Evolutionary conservation across 176 grass and related monocot genomes (phyloP).

Genomic region (Chrysopogon serrulatus): DNA sequence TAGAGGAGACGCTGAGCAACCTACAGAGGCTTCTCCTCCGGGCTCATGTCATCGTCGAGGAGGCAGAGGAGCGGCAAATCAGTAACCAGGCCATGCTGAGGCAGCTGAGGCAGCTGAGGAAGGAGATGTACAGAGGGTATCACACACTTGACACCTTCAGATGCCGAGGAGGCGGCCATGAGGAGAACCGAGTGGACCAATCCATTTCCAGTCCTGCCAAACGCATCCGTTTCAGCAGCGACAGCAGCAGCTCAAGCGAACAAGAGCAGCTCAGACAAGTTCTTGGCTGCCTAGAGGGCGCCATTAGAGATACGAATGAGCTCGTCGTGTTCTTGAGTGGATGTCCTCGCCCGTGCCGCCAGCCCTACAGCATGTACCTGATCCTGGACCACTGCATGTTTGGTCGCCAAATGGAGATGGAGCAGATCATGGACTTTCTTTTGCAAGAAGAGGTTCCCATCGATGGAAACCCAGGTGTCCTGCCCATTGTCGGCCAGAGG

Average conservation of each 20-base stretch:
- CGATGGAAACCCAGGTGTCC: neutral
- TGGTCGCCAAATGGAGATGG: neutral
- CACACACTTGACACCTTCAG: neutral
- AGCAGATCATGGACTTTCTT: neutral
- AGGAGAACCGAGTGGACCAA: no score
- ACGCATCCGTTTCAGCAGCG: no score
- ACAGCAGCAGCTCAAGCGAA: no score
- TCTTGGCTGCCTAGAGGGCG: no score
- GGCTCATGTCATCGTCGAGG: neutral
- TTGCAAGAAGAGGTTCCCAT: no score
- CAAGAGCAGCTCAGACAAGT: no score
- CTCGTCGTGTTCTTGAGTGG: no score
- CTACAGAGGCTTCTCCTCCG: neutral
- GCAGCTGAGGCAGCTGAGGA: neutral
- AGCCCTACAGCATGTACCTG: neutral
- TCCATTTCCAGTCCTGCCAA: no score
- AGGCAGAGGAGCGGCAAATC: neutral
- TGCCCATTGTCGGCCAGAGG: neutral
- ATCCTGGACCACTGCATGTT: neutral
- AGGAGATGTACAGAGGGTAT: neutral
- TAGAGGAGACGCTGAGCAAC: neutral
- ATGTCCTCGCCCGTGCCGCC: neutral
- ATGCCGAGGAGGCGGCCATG: no score
- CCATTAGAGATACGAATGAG: no score
- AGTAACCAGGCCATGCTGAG: neutral